Evolutionary conservation across 768 basidiomycete species (phyloP).

Genomic region (Pulveroboletus sp.): DNA sequence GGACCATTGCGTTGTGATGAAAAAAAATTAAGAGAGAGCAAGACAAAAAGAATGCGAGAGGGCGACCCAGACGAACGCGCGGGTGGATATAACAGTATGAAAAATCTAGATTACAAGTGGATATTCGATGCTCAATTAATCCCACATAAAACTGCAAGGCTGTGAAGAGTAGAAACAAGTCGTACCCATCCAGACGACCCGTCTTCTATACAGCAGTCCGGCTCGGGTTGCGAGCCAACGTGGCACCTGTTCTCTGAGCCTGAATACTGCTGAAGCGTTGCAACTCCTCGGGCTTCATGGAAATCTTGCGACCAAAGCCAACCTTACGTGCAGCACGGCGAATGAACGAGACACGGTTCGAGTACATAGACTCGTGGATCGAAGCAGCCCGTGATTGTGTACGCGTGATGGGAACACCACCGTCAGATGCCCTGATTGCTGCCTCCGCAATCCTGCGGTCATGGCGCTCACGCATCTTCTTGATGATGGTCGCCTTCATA

Average conservation of each 20-base stretch:
- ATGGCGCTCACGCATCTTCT: slow-evolving; percentile 67
- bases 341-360: slow-evolving; percentile 93
- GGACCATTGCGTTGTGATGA: slow-evolving; percentile 11
- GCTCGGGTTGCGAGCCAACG: slow-evolving; percentile 73
- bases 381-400: slow-evolving; percentile 88
- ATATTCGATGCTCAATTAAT: slow-evolving; percentile 28
- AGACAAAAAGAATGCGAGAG: slow-evolving; percentile 15
- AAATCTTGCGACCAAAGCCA: slow-evolving; percentile 77
- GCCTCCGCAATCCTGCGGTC: slow-evolving; percentile 38
- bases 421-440: slow-evolving; percentile 30
- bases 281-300: slow-evolving; percentile 81
- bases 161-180: slow-evolving; percentile 19
- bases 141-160: slow-evolving; percentile 10
- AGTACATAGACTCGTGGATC: slow-evolving; percentile 88
- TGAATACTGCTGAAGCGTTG: slow-evolving; percentile 85
- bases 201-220: slow-evolving; percentile 45
- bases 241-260: slow-evolving; percentile 70
- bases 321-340: slow-evolving; percentile 83
- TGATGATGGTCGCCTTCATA: slow-evolving; percentile 93
- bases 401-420: slow-evolving; percentile 67
- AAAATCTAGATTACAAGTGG: slow-evolving; percentile 33
- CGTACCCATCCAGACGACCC: slow-evolving; percentile 14
- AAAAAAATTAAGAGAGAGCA: slow-evolving; percentile 9
- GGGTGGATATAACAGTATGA: slow-evolving; percentile 16
- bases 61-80: slow-evolving; percentile 15